phyloP scores from a whole-genome alignment of 495 filamentous ascomycete species.

The Penicillium turbatum region DNA sequence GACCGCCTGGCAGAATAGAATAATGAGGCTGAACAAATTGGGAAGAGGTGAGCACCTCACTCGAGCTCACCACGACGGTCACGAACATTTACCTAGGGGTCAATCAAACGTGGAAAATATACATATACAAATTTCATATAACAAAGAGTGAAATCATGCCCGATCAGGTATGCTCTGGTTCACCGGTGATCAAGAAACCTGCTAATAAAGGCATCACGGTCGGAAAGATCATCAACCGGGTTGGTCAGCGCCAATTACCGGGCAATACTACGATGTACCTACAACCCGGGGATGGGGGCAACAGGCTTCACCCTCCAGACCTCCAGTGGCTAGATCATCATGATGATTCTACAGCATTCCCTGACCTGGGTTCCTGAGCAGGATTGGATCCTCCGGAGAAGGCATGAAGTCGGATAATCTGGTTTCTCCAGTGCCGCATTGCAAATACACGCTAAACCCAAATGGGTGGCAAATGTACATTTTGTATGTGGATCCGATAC shows the following conservation, averaged over 20 bases:
- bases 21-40: too few relatives aligned
- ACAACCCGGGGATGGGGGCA: constrained; percentile 10
- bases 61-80: too few relatives aligned
- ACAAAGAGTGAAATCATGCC: too few relatives aligned
- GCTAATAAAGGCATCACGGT: constrained; percentile 9
- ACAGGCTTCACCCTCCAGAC: neutral
- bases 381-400: neutral
- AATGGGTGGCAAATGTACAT: too few relatives aligned
- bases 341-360: neutral
- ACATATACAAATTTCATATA: too few relatives aligned
- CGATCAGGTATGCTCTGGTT: neutral
- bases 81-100: too few relatives aligned
- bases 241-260: constrained; percentile 20
- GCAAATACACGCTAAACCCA: too few relatives aligned
- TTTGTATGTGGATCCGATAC: too few relatives aligned
- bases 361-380: neutral
- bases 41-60: too few relatives aligned
- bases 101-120: too few relatives aligned
- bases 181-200: neutral
- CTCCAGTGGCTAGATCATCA: too few relatives aligned
- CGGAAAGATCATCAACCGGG: neutral
- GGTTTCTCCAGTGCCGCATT: neutral
- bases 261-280: neutral
- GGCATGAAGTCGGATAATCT: neutral
- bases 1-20: too few relatives aligned